phyloP scores from a whole-genome alignment of 1,284 basidiomycete species.

The Malassezia arunalokei region DNA sequence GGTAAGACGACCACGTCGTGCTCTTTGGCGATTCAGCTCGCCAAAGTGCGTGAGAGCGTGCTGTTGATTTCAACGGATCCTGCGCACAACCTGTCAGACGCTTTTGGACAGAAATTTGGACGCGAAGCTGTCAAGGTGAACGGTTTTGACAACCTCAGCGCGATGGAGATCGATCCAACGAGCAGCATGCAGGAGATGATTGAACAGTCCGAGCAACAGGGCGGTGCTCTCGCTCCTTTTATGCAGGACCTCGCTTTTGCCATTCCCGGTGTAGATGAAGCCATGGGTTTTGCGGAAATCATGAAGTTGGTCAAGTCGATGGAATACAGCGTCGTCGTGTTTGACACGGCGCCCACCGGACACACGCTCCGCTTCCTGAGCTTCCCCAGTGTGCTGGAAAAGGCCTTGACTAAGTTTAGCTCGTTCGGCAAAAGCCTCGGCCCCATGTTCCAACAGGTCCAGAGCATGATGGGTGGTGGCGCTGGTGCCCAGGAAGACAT shows the following conservation, averaged over 20 bases:
- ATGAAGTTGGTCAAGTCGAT: slow-evolving; percentile 99
- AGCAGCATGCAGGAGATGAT: slow-evolving; percentile 98
- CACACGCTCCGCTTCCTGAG: slow-evolving; percentile 96
- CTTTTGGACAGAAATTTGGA: slow-evolving; percentile 97
- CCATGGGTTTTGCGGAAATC: slow-evolving; percentile 99
- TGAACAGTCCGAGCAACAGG: slow-evolving; percentile 76
- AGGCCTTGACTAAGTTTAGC: slow-evolving; percentile 88
- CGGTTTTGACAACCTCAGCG: slow-evolving; percentile 88
- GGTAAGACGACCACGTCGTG: slow-evolving; percentile 46
- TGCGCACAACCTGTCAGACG: slow-evolving; percentile 95
- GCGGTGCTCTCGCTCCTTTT: slow-evolving; percentile 84
- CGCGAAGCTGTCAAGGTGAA: slow-evolving; percentile 99
- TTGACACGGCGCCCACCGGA: slow-evolving; percentile 95
- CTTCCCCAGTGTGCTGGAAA: slow-evolving; percentile 93
- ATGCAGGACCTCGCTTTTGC: slow-evolving; percentile 99
- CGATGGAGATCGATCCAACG: slow-evolving; percentile 99
- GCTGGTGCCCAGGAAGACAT: slow-evolving; percentile 58
- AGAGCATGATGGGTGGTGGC: slow-evolving; percentile 66
- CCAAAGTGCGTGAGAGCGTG: slow-evolving; percentile 38
- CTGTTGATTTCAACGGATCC: slow-evolving; percentile 71
- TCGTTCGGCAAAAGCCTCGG: slow-evolving; percentile 82
- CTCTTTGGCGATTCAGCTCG: slow-evolving; percentile 41
- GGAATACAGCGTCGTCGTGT: slow-evolving; percentile 98
- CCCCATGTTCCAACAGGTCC: slow-evolving; percentile 80
- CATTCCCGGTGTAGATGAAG: slow-evolving; percentile 97